phyloP scores from a whole-genome alignment of 768 basidiomycete species.

The Pisolithus marmoratus region DNA sequence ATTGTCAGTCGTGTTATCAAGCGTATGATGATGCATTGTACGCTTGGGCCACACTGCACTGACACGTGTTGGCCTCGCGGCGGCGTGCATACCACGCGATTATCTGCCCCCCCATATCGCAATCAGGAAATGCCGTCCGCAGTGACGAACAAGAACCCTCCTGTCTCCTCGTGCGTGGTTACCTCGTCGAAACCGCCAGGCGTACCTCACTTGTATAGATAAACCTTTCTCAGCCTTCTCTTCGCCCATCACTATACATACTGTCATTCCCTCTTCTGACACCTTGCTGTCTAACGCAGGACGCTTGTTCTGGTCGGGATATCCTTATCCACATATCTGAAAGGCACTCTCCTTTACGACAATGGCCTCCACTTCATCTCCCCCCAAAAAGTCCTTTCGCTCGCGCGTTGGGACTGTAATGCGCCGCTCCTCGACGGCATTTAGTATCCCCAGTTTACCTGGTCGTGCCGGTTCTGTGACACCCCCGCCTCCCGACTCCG shows the following conservation, averaged over 20 bases:
- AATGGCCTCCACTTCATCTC: constrained; percentile 22
- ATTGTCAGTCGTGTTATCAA: not conserved
- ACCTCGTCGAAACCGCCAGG: constrained; percentile 34
- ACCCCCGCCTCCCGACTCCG: constrained; percentile 24
- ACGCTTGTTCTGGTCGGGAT: constrained; percentile 1
- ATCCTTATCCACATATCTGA: constrained; percentile 5
- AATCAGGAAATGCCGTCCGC: constrained; percentile 16
- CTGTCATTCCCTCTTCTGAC: constrained; percentile 7
- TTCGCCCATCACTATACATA: constrained; percentile 15
- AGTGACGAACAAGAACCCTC: constrained; percentile 5
- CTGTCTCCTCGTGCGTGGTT: constrained; percentile 25
- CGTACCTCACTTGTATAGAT: constrained; percentile 22
- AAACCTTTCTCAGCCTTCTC: constrained; percentile 17
- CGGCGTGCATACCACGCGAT: constrained; percentile 25
- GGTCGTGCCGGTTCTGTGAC: constrained; percentile 20
- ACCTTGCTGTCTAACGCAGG: constrained; percentile 1
- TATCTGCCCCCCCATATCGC: constrained; percentile 27
- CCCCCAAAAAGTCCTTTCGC: constrained; percentile 40
- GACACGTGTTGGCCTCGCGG: constrained; percentile 30
- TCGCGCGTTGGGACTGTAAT: constrained; percentile 55
- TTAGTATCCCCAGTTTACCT: constrained; percentile 36
- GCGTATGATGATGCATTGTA: not conserved
- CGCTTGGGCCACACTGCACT: not conserved
- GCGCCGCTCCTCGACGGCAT: constrained; percentile 55
- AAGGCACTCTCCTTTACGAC: constrained; percentile 1